Percentiles rank a stretch among this genome's conserved stretches.
phyloP scores from a whole-genome alignment of 805 yeast genomes.

The Yamadazyma olivae region DNA sequence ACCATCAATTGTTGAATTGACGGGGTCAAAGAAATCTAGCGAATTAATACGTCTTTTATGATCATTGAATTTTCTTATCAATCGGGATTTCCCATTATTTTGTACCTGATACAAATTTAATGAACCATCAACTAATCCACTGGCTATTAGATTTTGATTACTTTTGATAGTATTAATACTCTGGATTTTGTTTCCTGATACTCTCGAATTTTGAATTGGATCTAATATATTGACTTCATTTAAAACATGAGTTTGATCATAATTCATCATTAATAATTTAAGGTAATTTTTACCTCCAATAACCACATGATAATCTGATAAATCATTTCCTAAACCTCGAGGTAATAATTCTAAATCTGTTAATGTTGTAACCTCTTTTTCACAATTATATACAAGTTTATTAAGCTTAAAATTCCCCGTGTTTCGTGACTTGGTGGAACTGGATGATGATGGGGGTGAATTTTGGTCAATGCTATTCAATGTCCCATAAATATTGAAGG shows the following conservation, averaged over 20 bases:
- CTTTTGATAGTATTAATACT: slow-evolving; percentile 40
- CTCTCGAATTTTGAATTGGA: slow-evolving; percentile 9
- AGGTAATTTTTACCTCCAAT: slow-evolving; percentile 43
- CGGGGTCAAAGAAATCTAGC: slow-evolving; percentile 29
- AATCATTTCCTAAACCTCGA: slow-evolving; percentile 1
- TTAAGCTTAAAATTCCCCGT: too few species aligned
- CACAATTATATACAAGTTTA: slow-evolving; percentile 22
- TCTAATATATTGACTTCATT: slow-evolving; percentile 36
- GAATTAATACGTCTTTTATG: slow-evolving; percentile 43
- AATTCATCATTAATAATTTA: slow-evolving; percentile 27
- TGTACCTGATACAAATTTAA: slow-evolving; percentile 30
- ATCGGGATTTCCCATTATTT: slow-evolving; percentile 29
- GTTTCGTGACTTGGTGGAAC: slow-evolving; percentile 7
- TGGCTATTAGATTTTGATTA: slow-evolving; percentile 30
- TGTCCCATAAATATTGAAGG: slow-evolving; percentile 56
- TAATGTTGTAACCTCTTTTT: slow-evolving; percentile 22
- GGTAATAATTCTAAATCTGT: slow-evolving; percentile 18
- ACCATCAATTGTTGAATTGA: slow-evolving; percentile 12
- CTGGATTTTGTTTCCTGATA: slow-evolving; percentile 22
- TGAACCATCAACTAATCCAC: slow-evolving; percentile 38
- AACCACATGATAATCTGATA: slow-evolving; percentile 26
- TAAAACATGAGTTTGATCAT: slow-evolving; percentile 28
- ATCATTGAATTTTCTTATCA: slow-evolving; percentile 29
- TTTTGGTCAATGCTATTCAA: slow-evolving; percentile 12
- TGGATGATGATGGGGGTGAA: slow-evolving; percentile 17